Conservation (phyloP, 148 eudicot genomes). For the Vaccinium vitisidaea region DNA sequence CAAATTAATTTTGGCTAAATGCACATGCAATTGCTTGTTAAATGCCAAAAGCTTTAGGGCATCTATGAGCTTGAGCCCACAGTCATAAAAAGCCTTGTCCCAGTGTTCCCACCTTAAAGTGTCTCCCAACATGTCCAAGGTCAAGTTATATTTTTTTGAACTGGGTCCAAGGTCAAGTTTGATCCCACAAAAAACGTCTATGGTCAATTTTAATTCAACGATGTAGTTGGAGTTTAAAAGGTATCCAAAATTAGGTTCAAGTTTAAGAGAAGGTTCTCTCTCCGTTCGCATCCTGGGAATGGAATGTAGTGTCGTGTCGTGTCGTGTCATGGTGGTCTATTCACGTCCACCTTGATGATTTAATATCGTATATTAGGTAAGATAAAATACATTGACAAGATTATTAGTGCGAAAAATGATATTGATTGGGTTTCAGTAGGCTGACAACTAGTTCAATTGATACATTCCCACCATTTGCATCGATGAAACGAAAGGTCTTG, state of each 20-base stretch:
- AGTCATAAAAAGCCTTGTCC: neutral
- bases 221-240: neutral
- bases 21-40: neutral
- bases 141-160: no score
- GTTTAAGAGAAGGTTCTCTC: neutral
- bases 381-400: no score
- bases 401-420: no score
- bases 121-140: no score
- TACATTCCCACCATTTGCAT: no score
- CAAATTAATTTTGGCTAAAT: neutral
- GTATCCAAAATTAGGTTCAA: neutral
- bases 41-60: neutral
- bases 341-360: neutral
- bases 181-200: neutral
- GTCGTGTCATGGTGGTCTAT: neutral
- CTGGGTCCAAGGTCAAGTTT: no score
- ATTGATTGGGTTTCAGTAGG: no score
- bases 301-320: neutral
- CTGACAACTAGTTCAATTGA: no score
- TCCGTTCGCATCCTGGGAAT: neutral
- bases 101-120: no score
- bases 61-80: slow-evolving; percentile 8
- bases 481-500: no score
- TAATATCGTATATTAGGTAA: no score
- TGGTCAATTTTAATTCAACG: no score